A percentile compares a stretch with the other conserved stretches of the same genome.
Evolutionary conservation across 2,329 filamentous ascomycete species (phyloP).

Genomic region (Colletotrichum higginsianum): DNA sequence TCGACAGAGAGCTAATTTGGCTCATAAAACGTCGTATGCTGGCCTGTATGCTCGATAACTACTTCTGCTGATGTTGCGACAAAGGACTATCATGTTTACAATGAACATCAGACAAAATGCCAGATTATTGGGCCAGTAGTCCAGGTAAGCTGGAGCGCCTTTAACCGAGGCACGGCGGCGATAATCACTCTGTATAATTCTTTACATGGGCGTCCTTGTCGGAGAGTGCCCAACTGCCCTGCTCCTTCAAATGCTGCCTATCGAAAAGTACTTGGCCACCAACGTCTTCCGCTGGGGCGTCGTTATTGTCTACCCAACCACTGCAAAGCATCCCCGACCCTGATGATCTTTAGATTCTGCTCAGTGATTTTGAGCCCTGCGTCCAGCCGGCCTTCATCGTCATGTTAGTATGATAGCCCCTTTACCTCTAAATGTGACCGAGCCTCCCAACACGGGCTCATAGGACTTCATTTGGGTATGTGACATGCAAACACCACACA

Average conservation of each 20-base stretch:
- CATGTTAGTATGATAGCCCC: constrained; percentile 45
- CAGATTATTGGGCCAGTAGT: constrained; percentile 58
- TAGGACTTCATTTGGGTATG: constrained; percentile 57
- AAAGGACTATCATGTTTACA: constrained; percentile 57
- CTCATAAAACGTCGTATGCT: constrained; percentile 63
- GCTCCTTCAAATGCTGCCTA: constrained; percentile 64
- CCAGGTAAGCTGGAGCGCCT: not conserved
- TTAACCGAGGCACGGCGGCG: too few relatives aligned
- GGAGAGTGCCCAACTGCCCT: constrained; percentile 73
- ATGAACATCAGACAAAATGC: constrained; percentile 67
- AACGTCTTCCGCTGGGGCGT: constrained; percentile 61
- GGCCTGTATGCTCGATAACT: constrained; percentile 66
- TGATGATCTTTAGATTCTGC: constrained; percentile 43
- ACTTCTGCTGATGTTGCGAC: constrained; percentile 57
- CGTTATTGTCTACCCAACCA: constrained; percentile 53
- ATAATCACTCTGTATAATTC: constrained; percentile 64
- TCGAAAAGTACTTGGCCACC: constrained; percentile 25
- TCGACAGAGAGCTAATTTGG: constrained; percentile 65
- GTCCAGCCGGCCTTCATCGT: constrained; percentile 62
- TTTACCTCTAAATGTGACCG: not conserved
- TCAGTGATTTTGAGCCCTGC: constrained; percentile 44
- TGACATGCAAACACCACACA: too few relatives aligned
- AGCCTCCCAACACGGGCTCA: not conserved
- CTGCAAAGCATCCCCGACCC: constrained; percentile 34
- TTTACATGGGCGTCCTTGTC: constrained; percentile 71